phyloP scores from a whole-genome alignment of 2,329 filamentous ascomycete species.

The Cercospora sp. region DNA sequence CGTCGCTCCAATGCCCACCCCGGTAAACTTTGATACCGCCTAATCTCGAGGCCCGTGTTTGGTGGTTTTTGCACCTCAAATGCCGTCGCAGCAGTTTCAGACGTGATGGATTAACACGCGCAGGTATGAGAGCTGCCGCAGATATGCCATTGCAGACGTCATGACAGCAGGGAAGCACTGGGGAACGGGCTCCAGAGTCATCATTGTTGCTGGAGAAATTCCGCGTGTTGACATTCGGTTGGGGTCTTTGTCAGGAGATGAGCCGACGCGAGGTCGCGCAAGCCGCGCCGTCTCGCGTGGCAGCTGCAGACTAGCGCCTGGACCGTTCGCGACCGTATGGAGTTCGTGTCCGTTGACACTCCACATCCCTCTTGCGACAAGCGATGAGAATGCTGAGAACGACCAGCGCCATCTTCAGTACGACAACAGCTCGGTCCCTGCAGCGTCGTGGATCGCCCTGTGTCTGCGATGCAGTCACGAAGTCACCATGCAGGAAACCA shows the following conservation, averaged over 20 bases:
- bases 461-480: neutral
- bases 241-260: slow-evolving; percentile 4
- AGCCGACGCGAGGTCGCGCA: slow-evolving; percentile 4
- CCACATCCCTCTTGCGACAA: neutral
- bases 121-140: neutral
- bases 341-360: neutral
- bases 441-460: neutral
- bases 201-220: neutral
- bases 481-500: neutral
- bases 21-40: slow-evolving; percentile 19
- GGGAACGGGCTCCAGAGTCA: neutral
- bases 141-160: neutral
- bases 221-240: neutral
- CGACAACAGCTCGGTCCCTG: neutral
- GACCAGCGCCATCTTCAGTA: neutral
- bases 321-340: neutral
- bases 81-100: neutral
- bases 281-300: slow-evolving; percentile 5
- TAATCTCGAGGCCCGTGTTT: slow-evolving; percentile 9
- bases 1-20: slow-evolving; percentile 18
- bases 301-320: slow-evolving; percentile 4
- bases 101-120: neutral
- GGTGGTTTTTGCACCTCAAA: neutral
- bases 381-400: neutral
- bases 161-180: neutral